Evolutionary conservation across 805 yeast species (phyloP), one percentile per base, ranked within the genome.

Genomic region (Candida nonsorbophila): DNA sequence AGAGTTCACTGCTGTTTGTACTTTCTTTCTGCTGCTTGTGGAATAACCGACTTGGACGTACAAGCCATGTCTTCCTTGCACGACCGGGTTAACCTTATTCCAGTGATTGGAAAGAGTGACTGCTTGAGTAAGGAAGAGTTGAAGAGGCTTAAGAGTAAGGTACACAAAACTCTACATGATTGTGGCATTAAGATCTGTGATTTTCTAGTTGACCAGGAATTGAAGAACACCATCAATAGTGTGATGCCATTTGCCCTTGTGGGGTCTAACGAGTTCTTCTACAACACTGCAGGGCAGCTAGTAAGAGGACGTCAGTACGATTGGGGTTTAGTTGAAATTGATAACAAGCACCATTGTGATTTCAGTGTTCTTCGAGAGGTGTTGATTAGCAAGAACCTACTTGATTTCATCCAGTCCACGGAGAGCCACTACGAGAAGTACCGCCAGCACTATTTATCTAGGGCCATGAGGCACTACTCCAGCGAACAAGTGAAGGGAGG

Each of bases 291-390:
- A 6, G 50, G 78, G 7, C 55, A 67, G 18, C 37, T 55, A 3
- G 83, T 83, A 16, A 67, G 82, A 38, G 95, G 92, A 11, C 70
- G 95, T 46, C 69, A 70, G 47, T 88, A 86, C 58, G 68, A 63
- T 11, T 88, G 96, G 96, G 97, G 97, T 1, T 54, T 73, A 14
- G 84, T 84, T 9, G 95, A 87, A 48, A 82, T 84, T 22, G 95
- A 84, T 47, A 80, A 85, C 51, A 72, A 70, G 12, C 53, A 61
- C 6, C 87, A 82, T 53, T 84, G 94, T 55, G 96, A 90, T 51
- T 86, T 86, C 47, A 39, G 55, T 16, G 66, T 66, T 36, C 65
- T 88, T 38, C 73, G 84, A 41, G 69, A 76, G 20, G 55, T 85
- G 21, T 58, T 88, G 27, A 64, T 88, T 55, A 69, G 79, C 14